Percentiles rank a stretch among this genome's conserved stretches.
These are phyloP conservation scores for Lepidium didymum DNA, from an alignment of 345 rosid genomes.

Conservation along the genomic window DNA sequence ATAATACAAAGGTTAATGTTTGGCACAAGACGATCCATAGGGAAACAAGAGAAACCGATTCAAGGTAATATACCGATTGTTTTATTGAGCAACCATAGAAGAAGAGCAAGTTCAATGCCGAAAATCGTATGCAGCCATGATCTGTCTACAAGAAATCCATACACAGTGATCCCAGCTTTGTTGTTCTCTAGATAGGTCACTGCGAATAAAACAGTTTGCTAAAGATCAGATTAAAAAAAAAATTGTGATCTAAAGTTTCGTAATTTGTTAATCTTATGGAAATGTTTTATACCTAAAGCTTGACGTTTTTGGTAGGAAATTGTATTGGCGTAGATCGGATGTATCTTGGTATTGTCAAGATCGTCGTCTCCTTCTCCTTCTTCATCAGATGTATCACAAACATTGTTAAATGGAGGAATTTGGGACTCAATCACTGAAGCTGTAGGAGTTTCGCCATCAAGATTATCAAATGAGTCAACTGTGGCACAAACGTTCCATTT, in stretches of 20 bases:
- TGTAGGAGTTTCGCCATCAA: slow-evolving; percentile 62
- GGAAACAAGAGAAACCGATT: background rate
- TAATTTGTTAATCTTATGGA: background rate
- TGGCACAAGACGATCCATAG: background rate
- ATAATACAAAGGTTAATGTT: background rate
- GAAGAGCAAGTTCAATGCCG: slow-evolving; percentile 69
- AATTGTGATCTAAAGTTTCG: background rate
- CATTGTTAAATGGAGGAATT: slow-evolving; percentile 14
- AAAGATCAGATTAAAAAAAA: no score
- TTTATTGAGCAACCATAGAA: slow-evolving; percentile 91
- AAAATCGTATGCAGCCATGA: slow-evolving; percentile 77
- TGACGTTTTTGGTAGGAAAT: slow-evolving; percentile 83
- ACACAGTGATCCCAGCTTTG: slow-evolving; percentile 80
- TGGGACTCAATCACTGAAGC: slow-evolving; percentile 24
- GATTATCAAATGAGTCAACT: slow-evolving; percentile 55
- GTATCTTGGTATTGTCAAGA: slow-evolving; percentile 44
- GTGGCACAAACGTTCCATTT: slow-evolving; percentile 93
- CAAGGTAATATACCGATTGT: slow-evolving; percentile 46
- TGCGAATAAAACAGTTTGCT: slow-evolving; percentile 23
- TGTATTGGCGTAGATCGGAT: slow-evolving; percentile 58
- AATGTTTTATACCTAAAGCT: slow-evolving; percentile 55
- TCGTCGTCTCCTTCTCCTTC: slow-evolving; percentile 71
- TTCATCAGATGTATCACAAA: slow-evolving; percentile 43
- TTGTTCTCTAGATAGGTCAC: slow-evolving; percentile 83
- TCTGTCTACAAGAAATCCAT: slow-evolving; percentile 79